Base-by-base conservation (phyloP, 23 red algal species). In the Agarophyton chilense region DNA sequence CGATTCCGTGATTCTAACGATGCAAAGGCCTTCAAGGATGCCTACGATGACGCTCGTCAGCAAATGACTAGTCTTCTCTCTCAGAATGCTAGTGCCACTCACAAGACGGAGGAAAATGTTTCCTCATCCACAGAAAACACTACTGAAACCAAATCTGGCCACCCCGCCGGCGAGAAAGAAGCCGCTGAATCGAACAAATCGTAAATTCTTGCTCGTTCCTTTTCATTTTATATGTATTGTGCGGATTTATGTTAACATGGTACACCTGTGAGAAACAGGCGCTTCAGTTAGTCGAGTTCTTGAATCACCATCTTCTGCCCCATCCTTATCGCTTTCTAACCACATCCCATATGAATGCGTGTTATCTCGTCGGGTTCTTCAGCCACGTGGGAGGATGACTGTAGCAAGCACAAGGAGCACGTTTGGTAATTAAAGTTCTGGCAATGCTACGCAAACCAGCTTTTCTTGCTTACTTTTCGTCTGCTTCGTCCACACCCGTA, bases 1-100 rank as follows among this genome's bases (percentile, higher is more conserved):
- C 96, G 96, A 36, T 98, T 98, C 78, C 65, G 80, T 32, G 89
- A 98, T 84, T 90, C 90, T 25, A 91, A 92, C 25, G 86, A 89
- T 56, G 96, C 96, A 10, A 82, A 64, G 28, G 79, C 74, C 50
- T 98, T 98, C 65, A 86, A 92, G 81, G 72, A 90, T 68, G 81
- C 81, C 22, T 92, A 96, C 78, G 87, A 96, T 36, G 43, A 35
- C 10, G 90, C 88, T 67, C 50, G 82, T 24, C 51, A 87, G 18
- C 60, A 63, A 39, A 88, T 92, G 94, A 21, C 68, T 26, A 14
- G 21, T 25, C 68, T 74, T 74, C 68, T 13, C 34, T 10, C 40
- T 14, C 41, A 47, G 36, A 7, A 26, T 43, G 19, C 38, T 7
- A 29, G 14, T 29, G 68, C 40, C 16, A 29, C 24, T 46, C 68